Conservation (phyloP, 306 rosid genomes). For the Prunus dulcis region DNA sequence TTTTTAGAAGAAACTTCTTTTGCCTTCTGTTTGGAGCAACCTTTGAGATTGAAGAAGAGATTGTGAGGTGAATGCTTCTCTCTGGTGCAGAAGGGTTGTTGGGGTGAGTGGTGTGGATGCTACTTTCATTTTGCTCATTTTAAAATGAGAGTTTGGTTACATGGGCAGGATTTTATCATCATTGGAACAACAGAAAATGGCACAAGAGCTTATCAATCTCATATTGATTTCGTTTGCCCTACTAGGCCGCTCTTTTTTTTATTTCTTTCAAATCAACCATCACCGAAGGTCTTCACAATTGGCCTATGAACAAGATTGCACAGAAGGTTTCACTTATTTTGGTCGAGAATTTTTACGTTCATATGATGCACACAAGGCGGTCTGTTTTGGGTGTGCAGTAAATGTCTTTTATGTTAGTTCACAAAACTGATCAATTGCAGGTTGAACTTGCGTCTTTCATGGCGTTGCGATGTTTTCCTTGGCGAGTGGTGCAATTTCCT, state of each 20-base stretch:
- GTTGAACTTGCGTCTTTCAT: conserved; percentile 11
- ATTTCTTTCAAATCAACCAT: background rate
- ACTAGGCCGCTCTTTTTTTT: too few relatives aligned
- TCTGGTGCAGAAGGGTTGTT: too few relatives aligned
- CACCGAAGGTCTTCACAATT: background rate
- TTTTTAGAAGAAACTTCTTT: too few relatives aligned
- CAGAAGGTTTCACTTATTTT: background rate
- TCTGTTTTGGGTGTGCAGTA: background rate
- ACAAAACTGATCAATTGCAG: background rate
- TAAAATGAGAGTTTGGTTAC: too few relatives aligned
- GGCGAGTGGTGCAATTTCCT: conserved; percentile 74
- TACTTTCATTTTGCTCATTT: too few relatives aligned
- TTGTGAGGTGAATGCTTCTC: too few relatives aligned
- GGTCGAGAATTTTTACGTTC: background rate
- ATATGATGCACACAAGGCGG: background rate
- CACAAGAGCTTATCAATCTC: background rate
- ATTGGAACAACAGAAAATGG: background rate
- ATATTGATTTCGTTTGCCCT: background rate
- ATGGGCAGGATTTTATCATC: too few relatives aligned
- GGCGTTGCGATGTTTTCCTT: conserved; percentile 74
- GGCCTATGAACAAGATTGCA: background rate
- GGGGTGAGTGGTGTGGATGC: too few relatives aligned
- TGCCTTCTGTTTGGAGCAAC: too few relatives aligned
- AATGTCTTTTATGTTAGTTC: background rate
- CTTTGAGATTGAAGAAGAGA: too few relatives aligned